Evolutionary conservation across 225 moss, liverwort and hornwort genomes (phyloP).

Genomic region (Asterella californica): DNA sequence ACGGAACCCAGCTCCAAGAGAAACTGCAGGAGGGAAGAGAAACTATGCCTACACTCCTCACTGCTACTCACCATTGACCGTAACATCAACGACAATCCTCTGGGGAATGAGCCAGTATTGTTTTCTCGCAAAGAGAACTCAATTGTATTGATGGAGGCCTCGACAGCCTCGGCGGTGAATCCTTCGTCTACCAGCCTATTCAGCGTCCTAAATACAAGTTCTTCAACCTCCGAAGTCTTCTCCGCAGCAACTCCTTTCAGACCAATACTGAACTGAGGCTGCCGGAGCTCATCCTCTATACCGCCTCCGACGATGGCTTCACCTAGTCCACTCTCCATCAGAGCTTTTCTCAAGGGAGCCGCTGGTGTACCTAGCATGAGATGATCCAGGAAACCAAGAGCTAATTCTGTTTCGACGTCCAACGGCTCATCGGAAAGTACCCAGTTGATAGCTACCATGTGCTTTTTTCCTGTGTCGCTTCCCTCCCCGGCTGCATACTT

Average conservation of each 20-base stretch:
- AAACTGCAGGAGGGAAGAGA: not conserved
- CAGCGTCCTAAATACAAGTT: conserved; percentile 80
- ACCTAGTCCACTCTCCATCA: conserved; percentile 92
- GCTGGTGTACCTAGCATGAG: conserved; percentile 91
- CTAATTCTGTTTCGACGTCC: conserved; percentile 88
- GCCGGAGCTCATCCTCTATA: conserved; percentile 87
- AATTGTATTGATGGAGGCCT: conserved; percentile 91
- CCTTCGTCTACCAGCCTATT: conserved; percentile 69
- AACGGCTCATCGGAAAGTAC: conserved; percentile 71
- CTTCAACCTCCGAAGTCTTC: conserved; percentile 74
- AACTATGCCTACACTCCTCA: not conserved
- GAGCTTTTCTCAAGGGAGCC: conserved; percentile 80
- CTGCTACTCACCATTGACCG: conserved; percentile 73
- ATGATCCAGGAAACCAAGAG: conserved; percentile 93
- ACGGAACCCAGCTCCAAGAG: not conserved
- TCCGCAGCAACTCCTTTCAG: conserved; percentile 86
- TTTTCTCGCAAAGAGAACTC: conserved; percentile 93
- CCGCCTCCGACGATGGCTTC: conserved; percentile 94
- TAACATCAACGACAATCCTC: conserved; percentile 93
- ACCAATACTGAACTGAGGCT: conserved; percentile 92
- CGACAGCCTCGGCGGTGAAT: conserved; percentile 86
- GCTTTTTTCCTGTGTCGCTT: conserved; percentile 73
- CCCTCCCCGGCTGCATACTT: conserved; percentile 84
- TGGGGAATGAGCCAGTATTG: conserved; percentile 95
- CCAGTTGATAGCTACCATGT: conserved; percentile 96